A percentile compares a stretch with the other conserved stretches of the same genome.
phyloP scores from a whole-genome alignment of 441 rosid genomes.

The Erodium moschatum region DNA sequence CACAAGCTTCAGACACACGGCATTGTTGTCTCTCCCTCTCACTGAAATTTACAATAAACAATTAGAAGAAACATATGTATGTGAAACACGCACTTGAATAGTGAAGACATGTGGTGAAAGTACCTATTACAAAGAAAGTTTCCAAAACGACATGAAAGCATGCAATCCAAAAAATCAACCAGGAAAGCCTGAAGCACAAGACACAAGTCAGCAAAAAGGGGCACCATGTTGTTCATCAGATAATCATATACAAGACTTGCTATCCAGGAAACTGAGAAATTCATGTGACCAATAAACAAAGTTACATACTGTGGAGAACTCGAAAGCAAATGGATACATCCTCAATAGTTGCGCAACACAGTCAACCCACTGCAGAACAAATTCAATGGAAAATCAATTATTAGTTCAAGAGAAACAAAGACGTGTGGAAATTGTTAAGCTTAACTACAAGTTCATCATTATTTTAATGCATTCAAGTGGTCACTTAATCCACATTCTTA shows the following conservation, averaged over 20 bases:
- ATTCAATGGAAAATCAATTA: constrained; percentile 19
- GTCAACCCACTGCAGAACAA: constrained; percentile 89
- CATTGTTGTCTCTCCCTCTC: constrained; percentile 79
- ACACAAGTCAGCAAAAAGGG: constrained; percentile 4
- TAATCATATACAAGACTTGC: background rate
- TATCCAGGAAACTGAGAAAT: constrained; percentile 10
- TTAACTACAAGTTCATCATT: too few relatives aligned
- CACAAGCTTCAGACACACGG: constrained; percentile 58
- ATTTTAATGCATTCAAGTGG: too few relatives aligned
- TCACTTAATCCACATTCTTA: too few relatives aligned
- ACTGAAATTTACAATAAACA: constrained; percentile 36
- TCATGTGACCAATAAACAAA: constrained; percentile 6
- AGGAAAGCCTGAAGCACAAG: constrained; percentile 59
- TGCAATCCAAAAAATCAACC: constrained; percentile 79
- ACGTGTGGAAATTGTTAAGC: too few relatives aligned
- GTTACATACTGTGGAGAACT: constrained; percentile 80
- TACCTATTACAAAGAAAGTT: constrained; percentile 94
- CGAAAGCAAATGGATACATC: constrained; percentile 95
- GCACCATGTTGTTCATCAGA: background rate
- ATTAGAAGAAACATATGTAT: background rate
- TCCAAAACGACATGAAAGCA: constrained; percentile 91
- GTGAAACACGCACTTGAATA: background rate
- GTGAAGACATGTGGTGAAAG: constrained; percentile 1
- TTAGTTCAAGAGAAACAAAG: background rate
- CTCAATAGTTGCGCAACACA: constrained; percentile 83